Base-by-base conservation (phyloP, 495 filamentous ascomycete genomes). In the Collariella sp. region DNA sequence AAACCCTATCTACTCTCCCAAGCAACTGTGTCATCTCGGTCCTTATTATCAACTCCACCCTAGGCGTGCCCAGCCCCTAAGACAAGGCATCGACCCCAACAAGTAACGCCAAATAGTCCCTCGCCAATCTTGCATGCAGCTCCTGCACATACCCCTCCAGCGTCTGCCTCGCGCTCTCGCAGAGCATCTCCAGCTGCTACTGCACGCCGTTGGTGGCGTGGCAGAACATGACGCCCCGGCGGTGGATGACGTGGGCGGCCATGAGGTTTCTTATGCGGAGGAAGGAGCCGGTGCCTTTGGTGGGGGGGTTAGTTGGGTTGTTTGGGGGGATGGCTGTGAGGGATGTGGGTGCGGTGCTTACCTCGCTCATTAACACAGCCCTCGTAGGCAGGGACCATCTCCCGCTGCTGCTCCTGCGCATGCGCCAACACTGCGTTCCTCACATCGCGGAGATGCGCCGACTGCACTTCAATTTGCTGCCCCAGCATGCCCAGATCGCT, bases 181-280 rank as follows among this genome's bases (percentile, higher is more conserved):
- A 63, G 70, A 80, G 70, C 4, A 45, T 19, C 0, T 64, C 53
- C 9, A 83, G 65, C 31, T 65, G 55, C 3, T 45, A 35, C 47
- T 65, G 61, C 1, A 83, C 79, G n/a, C 59, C 63, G 1, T 68
- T 54, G 3, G 73, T 72, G 42, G 76, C 76, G 9, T 69, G 46
- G 16, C 58, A 50, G 54, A 85, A 85, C 80, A 85, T 83, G 1
- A 52, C 58, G 7, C 68, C 53, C 1, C 72, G 69, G 1, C 67
- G 40, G 0, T 44, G 31, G 4, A 67, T 62, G 7, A 86, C 73
- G 54, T 85, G 76, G n/a, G 38, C 24, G 0, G 55, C 52, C 80
- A 85, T 84, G 31, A 57, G 46, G 3, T 20, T 54, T 57, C 81
- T 85, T 78, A 85, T 85, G 1, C 82, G 73, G 26, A 54, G 65